phyloP scores from a whole-genome alignment of 345 rosid genomes.

The Cardamine occulta region DNA sequence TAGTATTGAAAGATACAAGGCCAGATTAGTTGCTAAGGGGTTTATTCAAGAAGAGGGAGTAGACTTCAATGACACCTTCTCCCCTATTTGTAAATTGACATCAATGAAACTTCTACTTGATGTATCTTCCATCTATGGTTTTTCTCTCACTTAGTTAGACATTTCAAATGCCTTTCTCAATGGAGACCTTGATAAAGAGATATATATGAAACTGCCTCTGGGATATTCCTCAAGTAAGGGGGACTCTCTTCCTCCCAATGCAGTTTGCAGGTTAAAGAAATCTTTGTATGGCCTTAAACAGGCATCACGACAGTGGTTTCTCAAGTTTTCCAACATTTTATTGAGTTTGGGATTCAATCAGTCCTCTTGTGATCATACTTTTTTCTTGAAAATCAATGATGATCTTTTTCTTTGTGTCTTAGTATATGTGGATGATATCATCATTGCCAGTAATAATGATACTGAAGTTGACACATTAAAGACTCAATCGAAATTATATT shows the following conservation, averaged over 20 bases:
- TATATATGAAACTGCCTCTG: background rate
- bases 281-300: background rate
- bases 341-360: background rate
- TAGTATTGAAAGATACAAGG: too few species aligned
- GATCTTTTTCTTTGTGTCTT: background rate
- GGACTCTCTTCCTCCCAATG: too few species aligned
- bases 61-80: too few species aligned
- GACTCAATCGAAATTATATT: too few species aligned
- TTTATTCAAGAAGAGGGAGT: too few species aligned
- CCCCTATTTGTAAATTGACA: too few species aligned
- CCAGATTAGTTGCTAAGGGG: too few species aligned
- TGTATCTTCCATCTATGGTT: too few species aligned
- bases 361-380: background rate
- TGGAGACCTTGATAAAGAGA: background rate
- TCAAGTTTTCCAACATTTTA: too few species aligned
- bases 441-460: background rate
- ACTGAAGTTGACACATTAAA: background rate
- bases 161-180: background rate
- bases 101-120: too few species aligned
- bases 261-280: background rate
- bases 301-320: background rate
- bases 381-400: background rate
- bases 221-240: background rate
- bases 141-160: too few species aligned
- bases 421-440: background rate